Conservation (phyloP, 2,329 filamentous ascomycete genomes). For the Harringtonia lauricola region DNA sequence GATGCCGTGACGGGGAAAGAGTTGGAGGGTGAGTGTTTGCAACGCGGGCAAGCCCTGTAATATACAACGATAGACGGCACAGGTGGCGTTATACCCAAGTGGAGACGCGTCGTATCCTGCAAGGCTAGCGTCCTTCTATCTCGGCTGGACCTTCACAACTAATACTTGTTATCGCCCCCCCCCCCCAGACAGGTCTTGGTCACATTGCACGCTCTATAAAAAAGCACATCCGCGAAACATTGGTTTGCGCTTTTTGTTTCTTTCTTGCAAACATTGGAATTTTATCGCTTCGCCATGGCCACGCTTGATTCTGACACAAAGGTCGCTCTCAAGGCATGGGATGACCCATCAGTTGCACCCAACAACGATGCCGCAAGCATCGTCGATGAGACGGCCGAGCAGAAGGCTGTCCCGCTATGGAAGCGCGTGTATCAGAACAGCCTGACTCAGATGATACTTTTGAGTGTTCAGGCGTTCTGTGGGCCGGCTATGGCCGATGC, state of each 20-base stretch:
- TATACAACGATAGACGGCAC: too few relatives aligned
- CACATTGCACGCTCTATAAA: too few relatives aligned
- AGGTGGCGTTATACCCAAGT: too few relatives aligned
- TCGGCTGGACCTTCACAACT: slow-evolving; percentile 2
- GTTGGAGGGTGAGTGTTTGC: neutral
- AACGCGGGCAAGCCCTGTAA: too few relatives aligned
- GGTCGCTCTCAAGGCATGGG: neutral
- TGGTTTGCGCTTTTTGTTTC: too few relatives aligned
- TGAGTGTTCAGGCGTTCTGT: slow-evolving; percentile 1
- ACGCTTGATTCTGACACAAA: neutral
- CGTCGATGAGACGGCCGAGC: neutral
- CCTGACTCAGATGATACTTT: neutral
- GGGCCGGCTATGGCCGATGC: slow-evolving; percentile 2
- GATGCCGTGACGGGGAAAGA: neutral
- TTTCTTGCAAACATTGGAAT: neutral
- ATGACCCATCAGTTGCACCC: neutral
- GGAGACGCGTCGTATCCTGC: too few relatives aligned
- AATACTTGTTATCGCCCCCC: too few relatives aligned
- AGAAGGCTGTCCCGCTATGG: neutral
- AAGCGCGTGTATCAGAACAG: neutral
- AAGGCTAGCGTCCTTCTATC: too few relatives aligned
- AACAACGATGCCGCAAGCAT: neutral
- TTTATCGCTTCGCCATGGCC: neutral
- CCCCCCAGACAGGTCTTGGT: too few relatives aligned
- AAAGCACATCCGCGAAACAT: too few relatives aligned